Conservation (phyloP, 805 yeast species). For the Saccharomyces jurei region DNA sequence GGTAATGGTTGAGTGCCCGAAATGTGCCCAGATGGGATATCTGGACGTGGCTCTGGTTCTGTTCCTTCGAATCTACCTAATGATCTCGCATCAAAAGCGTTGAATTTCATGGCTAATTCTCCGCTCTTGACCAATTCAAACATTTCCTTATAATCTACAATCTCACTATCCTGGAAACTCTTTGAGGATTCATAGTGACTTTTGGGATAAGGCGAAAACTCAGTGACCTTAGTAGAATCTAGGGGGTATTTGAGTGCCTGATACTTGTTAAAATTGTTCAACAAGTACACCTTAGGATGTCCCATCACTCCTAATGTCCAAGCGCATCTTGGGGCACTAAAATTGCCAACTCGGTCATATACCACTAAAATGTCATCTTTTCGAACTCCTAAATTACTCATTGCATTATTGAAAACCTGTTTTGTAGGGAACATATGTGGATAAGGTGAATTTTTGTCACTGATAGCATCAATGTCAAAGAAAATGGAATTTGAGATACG, state of each 20-base stretch:
- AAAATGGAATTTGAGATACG: slow-evolving; percentile 62
- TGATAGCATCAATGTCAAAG: slow-evolving; percentile 70
- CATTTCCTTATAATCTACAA: slow-evolving; percentile 61
- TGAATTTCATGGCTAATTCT: slow-evolving; percentile 38
- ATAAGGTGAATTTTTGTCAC: slow-evolving; percentile 49
- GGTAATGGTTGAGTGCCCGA: slow-evolving; percentile 77
- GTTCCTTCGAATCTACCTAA: slow-evolving; percentile 65
- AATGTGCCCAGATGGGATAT: slow-evolving; percentile 81
- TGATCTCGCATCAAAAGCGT: slow-evolving; percentile 78
- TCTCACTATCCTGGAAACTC: slow-evolving; percentile 39
- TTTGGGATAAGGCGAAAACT: slow-evolving; percentile 10
- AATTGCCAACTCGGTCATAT: slow-evolving; percentile 78
- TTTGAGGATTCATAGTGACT: slow-evolving; percentile 31
- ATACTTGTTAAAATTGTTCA: slow-evolving; percentile 61
- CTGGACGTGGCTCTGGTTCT: slow-evolving; percentile 85
- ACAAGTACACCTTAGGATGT: slow-evolving; percentile 57
- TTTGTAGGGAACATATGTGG: slow-evolving; percentile 87
- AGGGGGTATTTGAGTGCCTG: slow-evolving; percentile 38
- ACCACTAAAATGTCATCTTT: slow-evolving; percentile 58
- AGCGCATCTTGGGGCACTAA: slow-evolving; percentile 84
- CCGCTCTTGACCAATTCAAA: slow-evolving; percentile 46
- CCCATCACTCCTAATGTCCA: slow-evolving; percentile 84
- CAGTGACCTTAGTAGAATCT: slow-evolving; percentile 29
- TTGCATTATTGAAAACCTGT: slow-evolving; percentile 44
- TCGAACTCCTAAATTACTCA: slow-evolving; percentile 48